These are phyloP conservation scores for Marsdenia floribunda DNA, from an alignment of 257 asterid genomes.

Conservation along the genomic window DNA sequence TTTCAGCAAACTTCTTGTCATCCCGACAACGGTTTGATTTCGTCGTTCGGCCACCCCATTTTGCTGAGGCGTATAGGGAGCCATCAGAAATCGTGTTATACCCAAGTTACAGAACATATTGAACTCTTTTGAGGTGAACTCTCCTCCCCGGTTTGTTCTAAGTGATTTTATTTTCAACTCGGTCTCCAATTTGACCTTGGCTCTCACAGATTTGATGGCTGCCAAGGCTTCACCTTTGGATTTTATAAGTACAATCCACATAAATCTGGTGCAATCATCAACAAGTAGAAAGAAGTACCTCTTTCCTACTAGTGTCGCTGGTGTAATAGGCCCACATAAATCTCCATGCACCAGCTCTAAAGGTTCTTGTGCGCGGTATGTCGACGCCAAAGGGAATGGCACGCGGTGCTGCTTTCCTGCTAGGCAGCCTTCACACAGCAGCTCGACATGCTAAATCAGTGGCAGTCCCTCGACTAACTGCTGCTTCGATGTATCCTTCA, in stretches of 20 bases:
- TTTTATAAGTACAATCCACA: background rate
- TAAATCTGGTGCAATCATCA: background rate
- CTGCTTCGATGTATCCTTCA: background rate
- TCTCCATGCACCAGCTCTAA: background rate
- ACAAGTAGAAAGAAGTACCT: background rate
- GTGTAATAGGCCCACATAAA: background rate
- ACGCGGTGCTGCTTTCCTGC: background rate
- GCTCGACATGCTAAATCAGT: background rate
- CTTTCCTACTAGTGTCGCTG: background rate
- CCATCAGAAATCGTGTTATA: too few species aligned
- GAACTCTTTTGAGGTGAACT: too few species aligned
- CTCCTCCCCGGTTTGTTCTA: too few species aligned
- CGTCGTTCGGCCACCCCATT: too few species aligned
- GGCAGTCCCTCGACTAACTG: background rate
- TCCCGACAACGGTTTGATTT: too few species aligned
- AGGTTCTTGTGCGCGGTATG: background rate
- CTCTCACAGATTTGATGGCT: too few species aligned
- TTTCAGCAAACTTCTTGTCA: too few species aligned
- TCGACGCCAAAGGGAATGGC: background rate
- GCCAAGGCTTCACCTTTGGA: too few species aligned
- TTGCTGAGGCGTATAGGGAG: too few species aligned
- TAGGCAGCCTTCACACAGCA: background rate
- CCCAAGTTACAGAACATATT: too few species aligned
- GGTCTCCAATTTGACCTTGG: too few species aligned
- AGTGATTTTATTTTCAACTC: too few species aligned